Evolutionary conservation across 768 basidiomycete genomes (phyloP), one percentile per base, ranked within the genome.

Genomic region (Mycena venus): DNA sequence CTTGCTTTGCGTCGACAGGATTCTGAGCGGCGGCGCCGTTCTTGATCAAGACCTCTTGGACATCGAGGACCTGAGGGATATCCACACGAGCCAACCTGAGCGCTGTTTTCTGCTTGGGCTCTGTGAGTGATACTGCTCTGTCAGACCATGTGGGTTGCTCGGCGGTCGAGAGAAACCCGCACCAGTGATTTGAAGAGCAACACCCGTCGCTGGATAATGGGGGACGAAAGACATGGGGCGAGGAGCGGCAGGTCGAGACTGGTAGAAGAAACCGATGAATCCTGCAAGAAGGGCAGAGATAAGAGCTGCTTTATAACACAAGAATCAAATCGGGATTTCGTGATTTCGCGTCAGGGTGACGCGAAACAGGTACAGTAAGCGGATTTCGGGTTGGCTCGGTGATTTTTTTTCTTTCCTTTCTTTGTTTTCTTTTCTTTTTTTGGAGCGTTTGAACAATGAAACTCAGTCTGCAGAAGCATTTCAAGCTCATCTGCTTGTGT

Each of bases 1-100:
- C 64, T 66, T 66, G 49, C 64, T 66, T 66, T 55, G 64, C 64
- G 51, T 66, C 64, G 64, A 66, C 64, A 66, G 64, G 64, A 66
- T 66, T 66, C 51, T 66, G 64, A 66, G 64, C 64, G 55, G 64
- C 64, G 36, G 64, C 64, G 51, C 64, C 64, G 51, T 66, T 66
- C 64, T 66, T 66, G 64, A 66, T 66, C 55, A 66, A 55, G 64
- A 66, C 25, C 64, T 66, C 64, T 53, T 66, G 51, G 64, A 25
- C 51, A 66, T 66, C 64, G 51, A 66, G 64, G 44, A 66, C 64
- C 64, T 66, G 64, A 66, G 64, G 64, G 36, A 66, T 66, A 55
- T 66, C 51, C 34, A 66, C 51, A 66, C 64, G 64, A 66, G 64
- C 64, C 51, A 66, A 66, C 64, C 49, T 66, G 49, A 53, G 51